Evolutionary conservation across 192 early-diverging fungal species (phyloP).

Genomic region (Coemansia sp.): DNA sequence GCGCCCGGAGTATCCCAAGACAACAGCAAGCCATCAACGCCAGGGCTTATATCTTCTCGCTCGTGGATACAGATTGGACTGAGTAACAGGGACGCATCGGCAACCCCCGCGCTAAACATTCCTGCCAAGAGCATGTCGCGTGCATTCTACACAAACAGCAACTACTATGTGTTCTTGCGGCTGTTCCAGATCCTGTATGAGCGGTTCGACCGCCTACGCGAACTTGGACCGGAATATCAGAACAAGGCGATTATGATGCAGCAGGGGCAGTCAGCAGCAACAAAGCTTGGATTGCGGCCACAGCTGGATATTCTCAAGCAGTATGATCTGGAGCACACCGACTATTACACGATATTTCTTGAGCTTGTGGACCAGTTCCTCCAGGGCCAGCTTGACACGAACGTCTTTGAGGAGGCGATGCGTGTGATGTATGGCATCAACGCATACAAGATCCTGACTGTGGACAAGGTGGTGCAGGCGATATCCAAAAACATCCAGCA

Average conservation of each 20-base stretch:
- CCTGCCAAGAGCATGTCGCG: conserved; percentile 51
- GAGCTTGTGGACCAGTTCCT: conserved; percentile 74
- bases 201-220: conserved; percentile 77
- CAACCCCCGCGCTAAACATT: conserved; percentile 7
- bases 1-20: conserved; percentile 9
- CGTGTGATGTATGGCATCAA: conserved; percentile 87
- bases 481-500: conserved; percentile 78
- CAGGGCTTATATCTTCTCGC: conserved; percentile 53
- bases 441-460: conserved; percentile 84
- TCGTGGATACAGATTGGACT: conserved; percentile 54
- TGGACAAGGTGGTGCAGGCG: conserved; percentile 83
- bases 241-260: conserved; percentile 24
- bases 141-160: conserved; percentile 86
- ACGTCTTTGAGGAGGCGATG: conserved; percentile 82
- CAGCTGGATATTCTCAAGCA: conserved; percentile 60
- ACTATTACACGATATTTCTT: conserved; percentile 80
- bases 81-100: conserved; percentile 23
- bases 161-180: conserved; percentile 86
- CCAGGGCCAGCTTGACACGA: conserved; percentile 76
- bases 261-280: conserved; percentile 44
- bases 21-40: conserved; percentile 54
- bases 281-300: conserved; percentile 43
- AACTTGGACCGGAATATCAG: conserved; percentile 63
- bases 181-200: conserved; percentile 85
- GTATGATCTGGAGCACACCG: conserved; percentile 60